Evolutionary conservation across 148 eudicot species (phyloP), one percentile per base, ranked within the genome.

Genomic region (Talinum fruticosum): DNA sequence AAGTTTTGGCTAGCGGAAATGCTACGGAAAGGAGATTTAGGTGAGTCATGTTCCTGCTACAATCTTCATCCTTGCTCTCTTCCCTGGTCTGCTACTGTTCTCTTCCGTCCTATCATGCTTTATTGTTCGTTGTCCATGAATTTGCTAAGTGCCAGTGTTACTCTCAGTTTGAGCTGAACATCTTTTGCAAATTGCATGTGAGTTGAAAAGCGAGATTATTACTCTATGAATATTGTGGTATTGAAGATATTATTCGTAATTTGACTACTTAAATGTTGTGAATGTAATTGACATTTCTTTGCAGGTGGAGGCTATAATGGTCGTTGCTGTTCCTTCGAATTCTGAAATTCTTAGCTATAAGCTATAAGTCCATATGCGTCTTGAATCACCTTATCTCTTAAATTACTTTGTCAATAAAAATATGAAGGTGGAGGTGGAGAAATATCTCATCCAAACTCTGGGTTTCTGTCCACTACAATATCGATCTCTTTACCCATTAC

Each of bases 1-100:
- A 95, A 85, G 99, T 95, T 67, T 83, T 95, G 82, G 99, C 99
- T 26, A 95, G 99, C 77, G 99, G 99, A 81, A 95, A 95, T 87
- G 94, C 99, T 53, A 91, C 96, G 10, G 99, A 95, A 79, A 90
- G 99, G 83, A 87, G 91, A 87, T 95, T 93, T 92, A 95, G 97
- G 99, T 89, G 57, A 62, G 80, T 66, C 78, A 32, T 62, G 8
- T 65, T 75, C 7, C 66, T 67, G 13, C 28, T 36, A 19, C n/a
- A 26, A 37, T 37, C 32, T 37, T 78, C 8, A n/a, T 4, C 72
- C 16, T 69, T 26, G 47, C 41, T 16, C 34, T 35, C 54, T 65
- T 78, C 24, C 32, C 33, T 32, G 1, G 21, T 26, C 59, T 23
- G 19, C 54, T 54, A 37, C 47, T 38, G n/a, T n/a, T 13, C 12